Base-by-base conservation (phyloP, 306 rosid species). In the Inga laurina region DNA sequence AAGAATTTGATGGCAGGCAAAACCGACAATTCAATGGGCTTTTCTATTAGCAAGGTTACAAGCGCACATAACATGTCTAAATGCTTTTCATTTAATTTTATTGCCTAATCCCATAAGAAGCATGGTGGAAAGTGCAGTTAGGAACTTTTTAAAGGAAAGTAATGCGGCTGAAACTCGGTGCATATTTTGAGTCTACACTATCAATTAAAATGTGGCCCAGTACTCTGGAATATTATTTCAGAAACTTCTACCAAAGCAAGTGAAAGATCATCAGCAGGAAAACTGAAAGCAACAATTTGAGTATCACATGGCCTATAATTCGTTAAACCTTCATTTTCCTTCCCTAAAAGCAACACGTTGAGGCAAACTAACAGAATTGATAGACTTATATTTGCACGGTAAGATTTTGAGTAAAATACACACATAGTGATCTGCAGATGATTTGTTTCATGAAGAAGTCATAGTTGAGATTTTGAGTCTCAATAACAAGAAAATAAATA, bases 261-360 rank as follows among this genome's bases (percentile, higher is more conserved):
- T 30, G 22, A 35, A 65, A 44, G 67, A 41, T 32, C 24, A 72
- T 30, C 73, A 3, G 68, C 62, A 64, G 54, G 82, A 82, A 64
- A 81, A 67, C 78, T 81, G 62, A 57, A 64, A 72, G 72, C 51
- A 78, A 66, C 41, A 77, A 83, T 32, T 62, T 35, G 65, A 75
- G 79, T 61, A 78, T 56, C 44, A 14, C 16, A 41, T 67, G 67
- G 67, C 43, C 74, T 59, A 81, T 41, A 43, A 76, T 32, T 79
- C 54, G 41, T 43, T 44, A 52, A 71, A 75, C 59, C 41, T 76
- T 65, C 54, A 72, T 56, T 71, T 65, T 15, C 35, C 57, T 62
- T 32, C 8, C 48, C 49, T 62, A 56, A 34, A 30, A 14, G 80
- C 71, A 77, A 81, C 74, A 67, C 16, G 49, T 82, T 77, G 41